Base-by-base conservation (phyloP, 441 rosid genomes). In the Mallotus japonicus region DNA sequence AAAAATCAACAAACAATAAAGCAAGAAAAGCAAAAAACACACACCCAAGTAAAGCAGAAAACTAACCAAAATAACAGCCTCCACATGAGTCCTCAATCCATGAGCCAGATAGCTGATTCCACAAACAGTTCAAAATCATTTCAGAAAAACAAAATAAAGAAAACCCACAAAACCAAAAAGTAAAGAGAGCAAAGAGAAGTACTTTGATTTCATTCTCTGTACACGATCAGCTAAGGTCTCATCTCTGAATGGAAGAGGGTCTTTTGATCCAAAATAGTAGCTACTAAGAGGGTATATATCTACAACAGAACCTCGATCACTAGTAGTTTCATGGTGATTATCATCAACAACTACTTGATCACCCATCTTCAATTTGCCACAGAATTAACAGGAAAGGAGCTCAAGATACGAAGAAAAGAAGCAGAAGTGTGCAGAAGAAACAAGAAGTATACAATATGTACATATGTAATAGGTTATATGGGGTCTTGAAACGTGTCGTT, bases 251-350 rank as follows among this genome's bases (percentile, higher is more conserved):
- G 81, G 78, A 75, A 88, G 69, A 55, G 91, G 81, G 2, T 86
- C 91, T 83, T 87, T 88, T 37, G 92, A 87, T 57, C 96, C 92
- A 64, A 93, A 93, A 81, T 88, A 93, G 81, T 93, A 92, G 80
- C 83, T 67, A 59, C 87, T 81, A 14, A 93, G 90, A 4, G 97
- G 93, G 75, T 90, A 90, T 32, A 93, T 76, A 69, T 89, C 87
- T 9, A 92, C 34, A 34, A 77, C 78, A 60, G 34, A 46, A 16
- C 72, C 71, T 20, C 72, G 77, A 44, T 62, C 54, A 57, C 53
- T 37, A 69, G 62, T 69, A 57, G 44, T 56, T 22, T 61, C 65
- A 24, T 7, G 56, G 34, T 19, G 12, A 7, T 37, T 42, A n/a
- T 58, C 5, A 13, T 1, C 4, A 19, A 12, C 42, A 50, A 67